These are phyloP conservation scores for Domatiomyces catenatus DNA, from an alignment of 2,329 filamentous ascomycete species.

Conservation along the genomic window DNA sequence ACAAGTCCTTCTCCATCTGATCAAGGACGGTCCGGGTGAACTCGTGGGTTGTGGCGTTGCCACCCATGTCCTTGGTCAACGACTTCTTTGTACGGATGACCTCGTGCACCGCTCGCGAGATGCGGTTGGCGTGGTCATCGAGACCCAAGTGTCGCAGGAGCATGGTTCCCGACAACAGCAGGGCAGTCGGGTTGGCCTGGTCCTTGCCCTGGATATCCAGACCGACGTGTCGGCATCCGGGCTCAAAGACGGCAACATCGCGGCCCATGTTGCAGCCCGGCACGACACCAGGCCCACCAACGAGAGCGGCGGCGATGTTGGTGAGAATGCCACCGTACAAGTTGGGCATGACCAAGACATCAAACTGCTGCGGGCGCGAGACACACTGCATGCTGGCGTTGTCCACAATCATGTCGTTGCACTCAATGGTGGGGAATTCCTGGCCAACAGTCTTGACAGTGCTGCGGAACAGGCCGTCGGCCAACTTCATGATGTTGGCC, in stretches of 20 bases:
- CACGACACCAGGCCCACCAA: constrained; percentile 91
- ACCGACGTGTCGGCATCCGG: constrained; percentile 96
- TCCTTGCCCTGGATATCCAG: constrained; percentile 99
- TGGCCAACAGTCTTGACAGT: constrained; percentile 88
- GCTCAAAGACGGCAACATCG: constrained; percentile 96
- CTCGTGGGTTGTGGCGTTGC: constrained; percentile 73
- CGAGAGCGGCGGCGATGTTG: constrained; percentile 94
- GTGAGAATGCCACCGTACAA: constrained; percentile 63
- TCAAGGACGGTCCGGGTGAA: constrained; percentile 89
- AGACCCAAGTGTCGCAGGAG: constrained; percentile 91
- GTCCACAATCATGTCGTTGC: constrained; percentile 99
- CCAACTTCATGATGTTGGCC: constrained; percentile 99
- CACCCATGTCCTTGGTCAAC: constrained; percentile 93
- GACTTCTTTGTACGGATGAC: constrained; percentile 81
- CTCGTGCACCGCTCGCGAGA: constrained; percentile 65
- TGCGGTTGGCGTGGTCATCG: constrained; percentile 95
- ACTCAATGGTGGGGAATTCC: constrained; percentile 89
- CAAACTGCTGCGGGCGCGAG: constrained; percentile 89
- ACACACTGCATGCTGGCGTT: constrained; percentile 99
- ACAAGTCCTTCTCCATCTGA: constrained; percentile 70
- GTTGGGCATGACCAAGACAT: constrained; percentile 99
- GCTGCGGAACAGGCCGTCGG: constrained; percentile 94
- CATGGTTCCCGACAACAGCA: constrained; percentile 93
- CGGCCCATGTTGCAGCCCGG: constrained; percentile 99
- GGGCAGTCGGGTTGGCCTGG: constrained; percentile 92